Conservation (phyloP, 257 asterid genomes). For the Solanum okadae region DNA sequence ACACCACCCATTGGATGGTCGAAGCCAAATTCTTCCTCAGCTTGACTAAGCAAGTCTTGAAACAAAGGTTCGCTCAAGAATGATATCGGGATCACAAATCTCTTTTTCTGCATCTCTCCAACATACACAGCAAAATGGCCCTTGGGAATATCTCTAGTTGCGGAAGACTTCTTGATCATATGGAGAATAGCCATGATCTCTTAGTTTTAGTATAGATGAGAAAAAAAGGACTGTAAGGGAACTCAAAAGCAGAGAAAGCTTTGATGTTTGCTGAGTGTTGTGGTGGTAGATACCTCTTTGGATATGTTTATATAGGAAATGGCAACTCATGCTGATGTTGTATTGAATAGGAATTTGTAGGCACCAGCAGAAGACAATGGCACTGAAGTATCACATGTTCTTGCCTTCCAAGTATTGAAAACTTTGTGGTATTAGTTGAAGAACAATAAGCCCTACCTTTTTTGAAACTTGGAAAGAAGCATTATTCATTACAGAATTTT, state of each 20-base stretch:
- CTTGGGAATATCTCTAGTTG: conserved; percentile 25
- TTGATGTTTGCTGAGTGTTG: neutral
- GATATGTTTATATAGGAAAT: neutral
- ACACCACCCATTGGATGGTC: conserved; percentile 56
- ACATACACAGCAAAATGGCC: conserved; percentile 54
- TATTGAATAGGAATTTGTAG: neutral
- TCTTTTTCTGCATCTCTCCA: conserved; percentile 33
- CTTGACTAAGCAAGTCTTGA: conserved; percentile 28
- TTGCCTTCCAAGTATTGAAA: neutral
- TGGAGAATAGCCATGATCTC: neutral
- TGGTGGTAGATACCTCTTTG: neutral
- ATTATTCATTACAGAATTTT: neutral
- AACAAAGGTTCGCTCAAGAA: conserved; percentile 33
- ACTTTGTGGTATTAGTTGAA: neutral
- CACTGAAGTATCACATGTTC: neutral
- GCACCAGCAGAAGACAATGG: neutral
- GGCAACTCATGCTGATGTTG: neutral
- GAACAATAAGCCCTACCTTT: neutral
- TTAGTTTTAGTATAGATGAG: neutral
- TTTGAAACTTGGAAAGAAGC: neutral
- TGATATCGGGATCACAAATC: conserved; percentile 22
- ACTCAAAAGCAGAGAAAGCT: neutral
- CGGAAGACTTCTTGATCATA: neutral
- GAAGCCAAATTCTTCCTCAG: conserved; percentile 33
- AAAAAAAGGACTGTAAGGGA: neutral